A percentile compares a stretch with the other conserved stretches of the same genome.
These are phyloP conservation scores for Aspergillus thermomutatus DNA, from an alignment of 2,329 filamentous ascomycete species.

Conservation along the genomic window DNA sequence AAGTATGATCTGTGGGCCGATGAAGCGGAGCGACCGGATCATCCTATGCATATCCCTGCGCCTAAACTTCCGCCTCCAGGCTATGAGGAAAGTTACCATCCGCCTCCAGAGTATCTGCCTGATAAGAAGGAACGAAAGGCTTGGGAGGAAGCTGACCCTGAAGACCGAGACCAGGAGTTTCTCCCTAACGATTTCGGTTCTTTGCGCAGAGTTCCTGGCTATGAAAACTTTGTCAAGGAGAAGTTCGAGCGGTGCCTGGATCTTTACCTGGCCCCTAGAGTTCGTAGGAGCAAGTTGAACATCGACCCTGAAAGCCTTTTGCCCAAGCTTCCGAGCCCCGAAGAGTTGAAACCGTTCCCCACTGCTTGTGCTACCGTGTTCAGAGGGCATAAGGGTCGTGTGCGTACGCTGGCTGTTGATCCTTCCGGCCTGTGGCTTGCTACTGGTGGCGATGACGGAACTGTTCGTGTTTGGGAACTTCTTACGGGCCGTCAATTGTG, in stretches of 20 bases:
- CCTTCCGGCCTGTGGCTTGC: constrained; percentile 82
- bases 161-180: constrained; percentile 87
- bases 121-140: constrained; percentile 75
- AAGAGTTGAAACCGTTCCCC: constrained; percentile 92
- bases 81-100: constrained; percentile 95
- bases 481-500: constrained; percentile 82
- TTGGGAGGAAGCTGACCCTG: constrained; percentile 83
- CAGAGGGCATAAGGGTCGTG: constrained; percentile 81
- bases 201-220: constrained; percentile 86
- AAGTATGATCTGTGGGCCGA: constrained; percentile 95
- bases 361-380: constrained; percentile 85
- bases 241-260: constrained; percentile 94
- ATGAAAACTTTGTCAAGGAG: constrained; percentile 87
- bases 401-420: constrained; percentile 80
- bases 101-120: constrained; percentile 89
- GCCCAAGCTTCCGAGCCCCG: constrained; percentile 86
- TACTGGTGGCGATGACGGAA: constrained; percentile 91
- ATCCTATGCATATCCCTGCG: constrained; percentile 91
- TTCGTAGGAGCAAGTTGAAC: constrained; percentile 90
- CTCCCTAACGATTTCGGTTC: constrained; percentile 78
- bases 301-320: constrained; percentile 92
- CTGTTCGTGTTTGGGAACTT: constrained; percentile 85
- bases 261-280: constrained; percentile 87
- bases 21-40: constrained; percentile 75
- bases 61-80: constrained; percentile 91